These are phyloP conservation scores for Begonia peltatifolia DNA, from an alignment of 306 rosid species.

Conservation along the genomic window DNA sequence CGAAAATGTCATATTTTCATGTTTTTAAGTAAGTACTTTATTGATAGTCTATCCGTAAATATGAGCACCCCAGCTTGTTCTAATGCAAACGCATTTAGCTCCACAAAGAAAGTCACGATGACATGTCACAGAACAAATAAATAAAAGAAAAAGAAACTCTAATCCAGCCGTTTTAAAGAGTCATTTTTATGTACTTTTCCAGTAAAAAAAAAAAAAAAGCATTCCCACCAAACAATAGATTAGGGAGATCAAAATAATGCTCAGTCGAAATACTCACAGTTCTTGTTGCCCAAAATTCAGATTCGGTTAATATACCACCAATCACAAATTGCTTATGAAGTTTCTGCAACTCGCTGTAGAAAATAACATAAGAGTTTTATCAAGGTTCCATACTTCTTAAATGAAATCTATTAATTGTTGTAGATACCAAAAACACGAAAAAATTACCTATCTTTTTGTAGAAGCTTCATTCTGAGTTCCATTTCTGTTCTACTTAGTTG, in stretches of 20 bases:
- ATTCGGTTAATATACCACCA: conserved; percentile 76
- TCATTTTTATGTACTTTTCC: too few relatives aligned
- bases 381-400: too few relatives aligned
- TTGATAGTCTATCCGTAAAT: too few relatives aligned
- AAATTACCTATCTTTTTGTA: conserved; percentile 72
- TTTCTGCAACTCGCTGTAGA: conserved; percentile 69
- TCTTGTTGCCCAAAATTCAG: conserved; percentile 96
- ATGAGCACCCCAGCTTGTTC: too few relatives aligned
- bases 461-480: conserved; percentile 65
- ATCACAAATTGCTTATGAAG: conserved; percentile 83
- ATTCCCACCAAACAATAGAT: not conserved
- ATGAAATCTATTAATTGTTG: too few relatives aligned
- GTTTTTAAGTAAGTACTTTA: too few relatives aligned
- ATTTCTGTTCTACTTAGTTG: conserved; percentile 66
- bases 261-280: conserved; percentile 32
- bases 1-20: conserved; percentile 1
- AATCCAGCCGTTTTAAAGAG: too few relatives aligned
- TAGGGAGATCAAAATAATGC: not conserved
- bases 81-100: not conserved
- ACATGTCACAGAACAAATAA: conserved; percentile 5
- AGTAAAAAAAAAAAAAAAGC: too few relatives aligned
- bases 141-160: conserved; percentile 5
- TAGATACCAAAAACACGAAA: too few relatives aligned
- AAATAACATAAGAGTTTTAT: not conserved
- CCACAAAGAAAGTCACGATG: conserved; percentile 3